Evolutionary conservation across 441 rosid species (phyloP).

Genomic region (Adansonia rubrostipa): DNA sequence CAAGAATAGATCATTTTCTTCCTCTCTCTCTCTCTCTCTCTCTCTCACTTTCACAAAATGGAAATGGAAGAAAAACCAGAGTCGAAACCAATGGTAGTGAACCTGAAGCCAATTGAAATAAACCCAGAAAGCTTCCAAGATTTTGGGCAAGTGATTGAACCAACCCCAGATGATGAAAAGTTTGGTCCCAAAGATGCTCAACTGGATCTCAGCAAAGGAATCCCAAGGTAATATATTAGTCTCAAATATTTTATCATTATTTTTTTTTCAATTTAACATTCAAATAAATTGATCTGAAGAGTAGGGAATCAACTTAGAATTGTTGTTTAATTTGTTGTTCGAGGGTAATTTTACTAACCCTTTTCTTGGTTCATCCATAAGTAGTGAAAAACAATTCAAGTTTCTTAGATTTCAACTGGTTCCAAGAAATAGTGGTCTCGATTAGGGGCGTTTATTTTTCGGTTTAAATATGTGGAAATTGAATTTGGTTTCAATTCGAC

Average conservation of each 20-base stretch:
- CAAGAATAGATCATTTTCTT: neutral
- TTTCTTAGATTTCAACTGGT: neutral
- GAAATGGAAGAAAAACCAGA: slow-evolving; percentile 1
- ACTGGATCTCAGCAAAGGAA: slow-evolving; percentile 67
- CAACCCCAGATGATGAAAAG: slow-evolving; percentile 57
- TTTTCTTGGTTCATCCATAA: neutral
- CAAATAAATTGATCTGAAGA: neutral
- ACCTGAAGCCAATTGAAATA: slow-evolving; percentile 64
- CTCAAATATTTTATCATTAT: neutral
- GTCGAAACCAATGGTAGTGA: slow-evolving; percentile 30
- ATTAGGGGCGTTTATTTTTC: too few relatives aligned
- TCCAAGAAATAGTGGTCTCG: neutral
- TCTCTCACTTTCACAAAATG: neutral
- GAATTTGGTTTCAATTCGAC: too few relatives aligned
- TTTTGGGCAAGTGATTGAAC: slow-evolving; percentile 67
- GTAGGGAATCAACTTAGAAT: neutral
- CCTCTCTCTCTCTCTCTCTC: neutral
- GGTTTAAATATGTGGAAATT: too few relatives aligned
- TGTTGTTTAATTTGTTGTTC: neutral
- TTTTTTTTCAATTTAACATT: neutral
- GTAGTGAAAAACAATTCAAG: neutral
- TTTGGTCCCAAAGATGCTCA: slow-evolving; percentile 85
- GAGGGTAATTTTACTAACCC: neutral
- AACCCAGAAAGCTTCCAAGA: slow-evolving; percentile 65
- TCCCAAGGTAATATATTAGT: slow-evolving; percentile 53